phyloP scores from a whole-genome alignment of 306 rosid genomes.

The Prunus kanzakura region DNA sequence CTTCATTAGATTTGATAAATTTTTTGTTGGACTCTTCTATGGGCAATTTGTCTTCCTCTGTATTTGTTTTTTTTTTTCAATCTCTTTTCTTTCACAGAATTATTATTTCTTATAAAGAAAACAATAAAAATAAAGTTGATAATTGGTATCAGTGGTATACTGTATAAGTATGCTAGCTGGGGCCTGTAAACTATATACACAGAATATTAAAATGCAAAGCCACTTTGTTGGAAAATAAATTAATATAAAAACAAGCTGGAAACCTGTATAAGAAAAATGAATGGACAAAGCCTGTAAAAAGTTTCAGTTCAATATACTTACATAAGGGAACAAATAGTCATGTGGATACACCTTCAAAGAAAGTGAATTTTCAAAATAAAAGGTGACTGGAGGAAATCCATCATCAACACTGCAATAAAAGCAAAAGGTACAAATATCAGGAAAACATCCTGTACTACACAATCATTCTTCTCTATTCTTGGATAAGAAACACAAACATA shows the following conservation, averaged over 20 bases:
- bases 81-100: background rate
- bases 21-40: background rate
- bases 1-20: background rate
- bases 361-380: conserved; percentile 82
- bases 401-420: conserved; percentile 73
- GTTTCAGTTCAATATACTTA: conserved; percentile 44
- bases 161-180: background rate
- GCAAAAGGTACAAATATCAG: conserved; percentile 24
- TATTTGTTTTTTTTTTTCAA: background rate
- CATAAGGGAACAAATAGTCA: conserved; percentile 77
- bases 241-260: background rate
- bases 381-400: conserved; percentile 79
- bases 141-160: background rate
- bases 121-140: background rate
- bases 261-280: background rate
- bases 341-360: conserved; percentile 86
- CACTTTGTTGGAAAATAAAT: background rate
- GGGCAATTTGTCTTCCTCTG: background rate
- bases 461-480: background rate
- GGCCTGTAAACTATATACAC: background rate
- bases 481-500: background rate
- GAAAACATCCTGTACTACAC: background rate
- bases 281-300: background rate
- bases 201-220: background rate
- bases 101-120: background rate